Conservation (phyloP, 345 rosid species). For the Schrenkiella parvula region DNA sequence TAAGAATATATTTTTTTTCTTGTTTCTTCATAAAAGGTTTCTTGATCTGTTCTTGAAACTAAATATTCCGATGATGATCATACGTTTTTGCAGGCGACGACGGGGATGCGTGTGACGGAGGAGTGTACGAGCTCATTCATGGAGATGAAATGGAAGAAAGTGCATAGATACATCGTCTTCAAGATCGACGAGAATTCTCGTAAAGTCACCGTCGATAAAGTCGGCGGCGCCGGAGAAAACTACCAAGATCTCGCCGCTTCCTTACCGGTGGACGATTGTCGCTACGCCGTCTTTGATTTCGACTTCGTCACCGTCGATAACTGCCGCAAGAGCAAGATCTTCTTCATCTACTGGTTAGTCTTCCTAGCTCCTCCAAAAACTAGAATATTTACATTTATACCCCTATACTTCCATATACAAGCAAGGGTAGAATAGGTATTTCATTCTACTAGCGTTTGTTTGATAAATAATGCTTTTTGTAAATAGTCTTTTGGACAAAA, state of each 20-base stretch:
- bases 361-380: background rate
- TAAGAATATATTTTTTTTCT: background rate
- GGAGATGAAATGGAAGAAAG: slow-evolving; percentile 97
- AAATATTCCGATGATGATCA: background rate
- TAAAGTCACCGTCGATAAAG: slow-evolving; percentile 83
- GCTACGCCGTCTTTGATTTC: slow-evolving; percentile 90
- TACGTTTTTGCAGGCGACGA: slow-evolving; percentile 56
- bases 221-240: slow-evolving; percentile 79
- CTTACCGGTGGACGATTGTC: slow-evolving; percentile 78
- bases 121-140: slow-evolving; percentile 86
- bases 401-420: background rate
- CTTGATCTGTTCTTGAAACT: background rate
- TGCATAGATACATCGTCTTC: slow-evolving; percentile 76
- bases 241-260: slow-evolving; percentile 74
- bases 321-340: slow-evolving; percentile 97
- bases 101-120: slow-evolving; percentile 87
- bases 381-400: slow-evolving; percentile 1
- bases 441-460: background rate
- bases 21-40: background rate
- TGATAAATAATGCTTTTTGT: background rate
- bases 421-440: background rate
- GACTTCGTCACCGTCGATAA: slow-evolving; percentile 92
- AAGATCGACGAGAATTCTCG: slow-evolving; percentile 92
- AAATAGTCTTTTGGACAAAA: background rate
- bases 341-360: slow-evolving; percentile 92